phyloP scores from a whole-genome alignment of 2,329 filamentous ascomycete genomes.

The Stagonosporopsis tanaceti region DNA sequence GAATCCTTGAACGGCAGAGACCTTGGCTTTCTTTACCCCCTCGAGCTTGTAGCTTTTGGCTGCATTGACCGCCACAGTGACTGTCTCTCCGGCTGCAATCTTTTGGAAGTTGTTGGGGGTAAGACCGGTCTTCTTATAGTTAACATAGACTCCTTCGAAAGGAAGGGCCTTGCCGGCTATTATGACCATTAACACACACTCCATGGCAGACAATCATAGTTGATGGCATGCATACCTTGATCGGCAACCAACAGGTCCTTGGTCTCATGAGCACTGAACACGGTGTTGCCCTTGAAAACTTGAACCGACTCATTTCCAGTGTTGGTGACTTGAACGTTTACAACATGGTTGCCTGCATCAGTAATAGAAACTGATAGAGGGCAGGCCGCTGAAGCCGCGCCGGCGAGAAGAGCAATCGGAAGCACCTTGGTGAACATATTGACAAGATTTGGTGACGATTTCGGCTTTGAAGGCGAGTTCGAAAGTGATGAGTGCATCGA shows the following conservation, averaged over 20 bases:
- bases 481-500: not conserved
- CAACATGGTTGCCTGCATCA: slow-evolving; percentile 9
- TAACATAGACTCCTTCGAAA: slow-evolving; percentile 24
- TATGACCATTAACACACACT: not conserved
- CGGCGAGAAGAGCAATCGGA: slow-evolving; percentile 19
- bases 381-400: slow-evolving; percentile 22
- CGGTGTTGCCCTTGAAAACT: slow-evolving; percentile 27
- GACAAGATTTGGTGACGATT: slow-evolving; percentile 1
- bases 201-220: not conserved
- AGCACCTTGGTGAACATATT: slow-evolving; percentile 16
- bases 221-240: slow-evolving; percentile 10
- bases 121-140: slow-evolving; percentile 23
- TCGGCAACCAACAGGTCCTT: slow-evolving; percentile 26
- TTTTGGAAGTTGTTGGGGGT: slow-evolving; percentile 19
- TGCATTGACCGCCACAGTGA: slow-evolving; percentile 24
- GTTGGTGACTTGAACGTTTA: slow-evolving; percentile 21
- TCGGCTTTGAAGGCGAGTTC: not conserved
- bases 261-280: slow-evolving; percentile 24
- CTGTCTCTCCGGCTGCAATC: slow-evolving; percentile 22
- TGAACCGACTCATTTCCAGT: slow-evolving; percentile 20
- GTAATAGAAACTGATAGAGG: slow-evolving; percentile 19
- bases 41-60: slow-evolving; percentile 28
- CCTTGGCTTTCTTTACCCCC: slow-evolving; percentile 20
- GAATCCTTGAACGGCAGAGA: slow-evolving; percentile 22
- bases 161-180: slow-evolving; percentile 22